Conservation (phyloP, 2,329 filamentous ascomycete species). For the Purpureocillium takamizusanense region DNA sequence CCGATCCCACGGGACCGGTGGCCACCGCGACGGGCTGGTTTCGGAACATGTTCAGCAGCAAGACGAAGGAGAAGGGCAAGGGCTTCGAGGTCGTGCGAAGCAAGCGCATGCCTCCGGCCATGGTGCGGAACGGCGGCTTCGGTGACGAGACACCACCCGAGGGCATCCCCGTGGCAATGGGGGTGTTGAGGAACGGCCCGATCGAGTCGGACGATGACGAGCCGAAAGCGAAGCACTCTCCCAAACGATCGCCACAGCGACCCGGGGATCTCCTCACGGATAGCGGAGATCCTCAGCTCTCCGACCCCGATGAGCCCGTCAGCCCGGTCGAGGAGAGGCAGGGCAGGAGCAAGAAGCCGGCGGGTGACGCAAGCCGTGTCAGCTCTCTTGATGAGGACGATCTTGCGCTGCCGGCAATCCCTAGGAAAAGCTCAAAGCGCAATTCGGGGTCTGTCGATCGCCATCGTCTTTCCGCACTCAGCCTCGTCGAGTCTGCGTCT, state of each 20-base stretch:
- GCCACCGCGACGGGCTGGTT: conserved; percentile 88
- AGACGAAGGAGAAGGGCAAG: conserved; percentile 90
- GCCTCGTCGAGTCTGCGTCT: conserved; percentile 11
- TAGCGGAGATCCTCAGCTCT: conserved; percentile 34
- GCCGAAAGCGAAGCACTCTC: conserved; percentile 11
- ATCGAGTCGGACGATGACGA: conserved; percentile 56
- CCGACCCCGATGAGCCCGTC: conserved; percentile 33
- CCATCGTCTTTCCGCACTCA: conserved; percentile 25
- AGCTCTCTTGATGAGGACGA: conserved; percentile 12
- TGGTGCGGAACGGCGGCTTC: conserved; percentile 42
- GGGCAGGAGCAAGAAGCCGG: conserved; percentile 1
- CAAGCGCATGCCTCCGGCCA: conserved; percentile 72
- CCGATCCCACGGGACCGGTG: conserved; percentile 86
- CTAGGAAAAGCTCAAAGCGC: conserved; percentile 65
- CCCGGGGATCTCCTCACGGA: conserved; percentile 32
- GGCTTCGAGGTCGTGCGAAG: conserved; percentile 96
- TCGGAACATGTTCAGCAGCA: conserved; percentile 67
- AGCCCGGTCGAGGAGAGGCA: conserved; percentile 19
- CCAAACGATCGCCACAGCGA: conserved; percentile 11
- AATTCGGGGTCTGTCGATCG: conserved; percentile 33
- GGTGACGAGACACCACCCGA: conserved; percentile 60
- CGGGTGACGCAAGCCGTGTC: background rate
- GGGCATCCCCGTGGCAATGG: conserved; percentile 57
- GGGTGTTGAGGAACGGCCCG: conserved; percentile 47
- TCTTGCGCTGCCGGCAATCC: conserved; percentile 46